Conservation (phyloP, 1,284 basidiomycete species). For the Leccinum pseudoinsigne region DNA sequence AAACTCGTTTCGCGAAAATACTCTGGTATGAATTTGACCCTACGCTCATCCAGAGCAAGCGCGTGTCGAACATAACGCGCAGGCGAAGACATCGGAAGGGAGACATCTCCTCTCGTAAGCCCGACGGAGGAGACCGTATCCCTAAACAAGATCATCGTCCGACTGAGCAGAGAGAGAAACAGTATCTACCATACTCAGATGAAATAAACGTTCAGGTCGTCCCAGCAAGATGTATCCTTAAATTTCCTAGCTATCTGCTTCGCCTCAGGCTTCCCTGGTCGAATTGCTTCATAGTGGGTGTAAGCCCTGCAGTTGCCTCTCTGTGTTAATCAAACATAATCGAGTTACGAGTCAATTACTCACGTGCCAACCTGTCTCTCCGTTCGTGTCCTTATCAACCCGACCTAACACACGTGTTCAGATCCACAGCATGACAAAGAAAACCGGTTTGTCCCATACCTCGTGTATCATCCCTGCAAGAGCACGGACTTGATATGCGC, state of each 20-base stretch:
- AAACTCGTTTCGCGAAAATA: too few species aligned
- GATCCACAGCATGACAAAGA: not conserved
- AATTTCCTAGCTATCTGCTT: too few species aligned
- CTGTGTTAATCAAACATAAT: not conserved
- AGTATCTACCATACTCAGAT: conserved; percentile 34
- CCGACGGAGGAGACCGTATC: conserved; percentile 32
- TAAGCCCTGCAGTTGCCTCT: conserved; percentile 31
- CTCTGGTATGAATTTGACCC: not conserved
- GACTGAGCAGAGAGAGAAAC: too few species aligned
- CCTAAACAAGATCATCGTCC: conserved; percentile 25
- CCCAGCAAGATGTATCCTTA: not conserved
- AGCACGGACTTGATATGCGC: not conserved
- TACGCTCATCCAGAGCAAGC: not conserved
- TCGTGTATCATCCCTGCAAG: not conserved
- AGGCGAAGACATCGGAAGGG: conserved; percentile 16
- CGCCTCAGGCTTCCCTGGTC: too few species aligned
- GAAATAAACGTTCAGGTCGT: conserved; percentile 29
- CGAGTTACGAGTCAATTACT: not conserved
- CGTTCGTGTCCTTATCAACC: conserved; percentile 15
- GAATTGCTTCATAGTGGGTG: not conserved
- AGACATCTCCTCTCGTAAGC: conserved; percentile 10
- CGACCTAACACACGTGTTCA: conserved; percentile 11
- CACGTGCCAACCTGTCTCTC: not conserved
- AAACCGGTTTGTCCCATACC: not conserved
- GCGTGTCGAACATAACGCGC: conserved; percentile 17